Evolutionary conservation across 306 rosid genomes (phyloP).

Genomic region (Mimosa pudica): DNA sequence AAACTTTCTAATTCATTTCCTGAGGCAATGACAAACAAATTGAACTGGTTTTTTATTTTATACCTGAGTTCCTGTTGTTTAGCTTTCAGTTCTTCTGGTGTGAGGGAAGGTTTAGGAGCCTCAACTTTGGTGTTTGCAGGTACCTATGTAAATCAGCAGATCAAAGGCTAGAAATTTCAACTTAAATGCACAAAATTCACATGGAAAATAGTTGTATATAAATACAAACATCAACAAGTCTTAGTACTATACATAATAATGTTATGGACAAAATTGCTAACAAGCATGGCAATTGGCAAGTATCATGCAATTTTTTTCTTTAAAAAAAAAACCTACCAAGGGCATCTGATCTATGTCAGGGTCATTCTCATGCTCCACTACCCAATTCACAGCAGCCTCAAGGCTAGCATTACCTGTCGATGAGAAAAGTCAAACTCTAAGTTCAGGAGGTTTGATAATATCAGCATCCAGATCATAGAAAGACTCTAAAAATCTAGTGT

Average conservation of each 20-base stretch:
- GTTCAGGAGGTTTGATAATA: slow-evolving; percentile 8
- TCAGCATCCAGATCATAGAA: slow-evolving; percentile 13
- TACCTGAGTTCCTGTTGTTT: slow-evolving; percentile 96
- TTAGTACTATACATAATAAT: neutral
- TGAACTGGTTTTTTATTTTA: slow-evolving; percentile 22
- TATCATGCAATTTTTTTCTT: slow-evolving; percentile 2
- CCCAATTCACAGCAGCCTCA: slow-evolving; percentile 92
- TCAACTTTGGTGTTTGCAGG: slow-evolving; percentile 65
- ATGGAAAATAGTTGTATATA: slow-evolving; percentile 12
- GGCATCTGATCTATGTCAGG: slow-evolving; percentile 88
- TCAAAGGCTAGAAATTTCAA: slow-evolving; percentile 39
- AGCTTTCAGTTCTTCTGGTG: slow-evolving; percentile 81
- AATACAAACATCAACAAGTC: slow-evolving; percentile 13
- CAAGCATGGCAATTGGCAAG: slow-evolving; percentile 27
- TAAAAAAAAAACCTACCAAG: slow-evolving; percentile 49
- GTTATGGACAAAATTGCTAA: neutral
- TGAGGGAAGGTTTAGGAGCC: slow-evolving; percentile 85
- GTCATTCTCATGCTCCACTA: slow-evolving; percentile 87
- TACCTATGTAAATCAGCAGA: slow-evolving; percentile 53
- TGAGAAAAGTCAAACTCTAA: slow-evolving; percentile 37
- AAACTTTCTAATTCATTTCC: neutral
- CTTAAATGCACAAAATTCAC: slow-evolving; percentile 13
- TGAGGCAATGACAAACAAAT: neutral
- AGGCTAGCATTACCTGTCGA: slow-evolving; percentile 75
- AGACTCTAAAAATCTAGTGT: slow-evolving; percentile 16